Percentiles rank a stretch among this genome's conserved stretches.
Evolutionary conservation across 148 eudicot genomes (phyloP).

Genomic region (Silene latifolia): DNA sequence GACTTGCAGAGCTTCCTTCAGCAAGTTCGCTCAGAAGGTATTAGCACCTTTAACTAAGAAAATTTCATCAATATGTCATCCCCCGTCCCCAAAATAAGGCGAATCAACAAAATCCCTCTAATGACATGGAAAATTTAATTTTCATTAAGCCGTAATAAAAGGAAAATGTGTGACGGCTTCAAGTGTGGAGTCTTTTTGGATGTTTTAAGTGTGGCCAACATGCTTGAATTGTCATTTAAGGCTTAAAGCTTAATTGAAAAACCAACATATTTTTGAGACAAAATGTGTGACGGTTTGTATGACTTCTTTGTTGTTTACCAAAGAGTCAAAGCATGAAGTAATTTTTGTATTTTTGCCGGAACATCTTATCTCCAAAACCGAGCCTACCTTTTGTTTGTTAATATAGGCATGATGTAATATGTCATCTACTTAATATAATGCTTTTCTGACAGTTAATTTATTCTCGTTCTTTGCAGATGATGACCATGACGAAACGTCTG

Average conservation of each 20-base stretch:
- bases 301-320: neutral
- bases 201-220: neutral
- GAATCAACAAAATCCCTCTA: neutral
- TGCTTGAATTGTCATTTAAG: neutral
- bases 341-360: neutral
- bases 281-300: neutral
- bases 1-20: slow-evolving; percentile 74
- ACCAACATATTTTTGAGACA: neutral
- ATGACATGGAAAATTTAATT: neutral
- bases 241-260: neutral
- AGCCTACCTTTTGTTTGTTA: neutral
- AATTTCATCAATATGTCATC: neutral
- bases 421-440: neutral
- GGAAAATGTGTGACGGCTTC: too few species aligned
- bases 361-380: neutral
- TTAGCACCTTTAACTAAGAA: neutral
- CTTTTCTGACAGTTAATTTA: slow-evolving; percentile 1
- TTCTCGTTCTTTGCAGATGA: slow-evolving; percentile 32
- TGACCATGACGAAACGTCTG: slow-evolving; percentile 40
- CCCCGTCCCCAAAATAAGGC: neutral
- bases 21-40: slow-evolving; percentile 80
- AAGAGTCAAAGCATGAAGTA: neutral
- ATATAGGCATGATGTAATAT: neutral
- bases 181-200: neutral
- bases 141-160: too few species aligned